Conservation (phyloP, 1,284 basidiomycete species). For the Pulveroboletus ridleyi region DNA sequence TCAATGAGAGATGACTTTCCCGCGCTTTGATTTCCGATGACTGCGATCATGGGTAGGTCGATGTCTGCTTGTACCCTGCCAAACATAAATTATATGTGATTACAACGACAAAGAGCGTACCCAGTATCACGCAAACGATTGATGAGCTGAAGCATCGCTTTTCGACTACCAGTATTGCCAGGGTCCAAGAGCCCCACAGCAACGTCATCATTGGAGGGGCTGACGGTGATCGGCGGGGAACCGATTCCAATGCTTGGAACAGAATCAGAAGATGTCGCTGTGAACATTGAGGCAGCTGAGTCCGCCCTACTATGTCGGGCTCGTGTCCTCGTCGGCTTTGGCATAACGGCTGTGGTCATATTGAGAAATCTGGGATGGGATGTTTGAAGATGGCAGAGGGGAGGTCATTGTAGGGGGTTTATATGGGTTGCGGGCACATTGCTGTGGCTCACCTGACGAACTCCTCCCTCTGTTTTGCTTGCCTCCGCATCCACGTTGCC, state of each 20-base stretch:
- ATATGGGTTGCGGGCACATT: slow-evolving; percentile 5
- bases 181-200: slow-evolving; percentile 54
- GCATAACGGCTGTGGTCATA: neutral
- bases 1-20: slow-evolving; percentile 82
- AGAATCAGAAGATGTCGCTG: slow-evolving; percentile 8
- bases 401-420: neutral
- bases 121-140: slow-evolving; percentile 64
- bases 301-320: neutral
- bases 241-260: neutral
- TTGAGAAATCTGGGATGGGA: neutral
- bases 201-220: slow-evolving; percentile 1
- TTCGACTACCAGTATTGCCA: slow-evolving; percentile 41
- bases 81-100: neutral
- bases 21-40: slow-evolving; percentile 70
- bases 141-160: slow-evolving; percentile 55
- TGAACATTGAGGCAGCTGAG: slow-evolving; percentile 6
- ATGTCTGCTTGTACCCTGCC: slow-evolving; percentile 67
- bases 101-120: slow-evolving; percentile 37
- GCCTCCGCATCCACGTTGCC: no score
- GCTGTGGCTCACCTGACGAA: no score
- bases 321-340: neutral
- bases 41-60: slow-evolving; percentile 73
- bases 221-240: neutral
- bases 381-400: neutral
- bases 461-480: no score